Percentiles rank a stretch among this genome's conserved stretches.
These are phyloP conservation scores for Talinum fruticosum DNA, from an alignment of 148 eudicot species.

Conservation along the genomic window DNA sequence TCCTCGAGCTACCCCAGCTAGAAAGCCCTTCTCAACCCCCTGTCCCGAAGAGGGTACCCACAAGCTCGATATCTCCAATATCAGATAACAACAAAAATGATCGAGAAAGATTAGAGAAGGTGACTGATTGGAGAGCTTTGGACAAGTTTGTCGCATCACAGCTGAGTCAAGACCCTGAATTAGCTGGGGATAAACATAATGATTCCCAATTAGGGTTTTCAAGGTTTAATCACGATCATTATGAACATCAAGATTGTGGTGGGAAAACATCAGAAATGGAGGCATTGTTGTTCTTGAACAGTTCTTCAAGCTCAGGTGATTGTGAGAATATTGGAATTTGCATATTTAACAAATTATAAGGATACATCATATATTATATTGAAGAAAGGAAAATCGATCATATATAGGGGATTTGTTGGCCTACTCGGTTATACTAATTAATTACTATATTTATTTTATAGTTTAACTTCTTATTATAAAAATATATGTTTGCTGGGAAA, in stretches of 20 bases:
- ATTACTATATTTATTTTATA: neutral
- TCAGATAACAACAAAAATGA: conserved; percentile 27
- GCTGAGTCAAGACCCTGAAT: conserved; percentile 54
- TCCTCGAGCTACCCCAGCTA: conserved; percentile 75
- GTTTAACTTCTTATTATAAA: no score
- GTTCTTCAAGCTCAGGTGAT: conserved; percentile 36
- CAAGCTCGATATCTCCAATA: conserved; percentile 34
- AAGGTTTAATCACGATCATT: conserved; percentile 22
- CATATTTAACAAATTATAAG: conserved; percentile 23
- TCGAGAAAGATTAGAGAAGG: conserved; percentile 17
- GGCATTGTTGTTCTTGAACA: conserved; percentile 52
- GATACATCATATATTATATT: neutral
- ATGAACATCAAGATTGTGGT: conserved; percentile 17
- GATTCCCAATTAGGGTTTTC: conserved; percentile 22
- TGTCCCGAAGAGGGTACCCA: conserved; percentile 33
- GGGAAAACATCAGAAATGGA: conserved; percentile 31
- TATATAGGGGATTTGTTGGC: neutral
- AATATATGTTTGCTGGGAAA: neutral
- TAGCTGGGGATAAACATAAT: conserved; percentile 3
- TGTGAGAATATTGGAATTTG: conserved; percentile 59
- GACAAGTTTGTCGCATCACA: conserved; percentile 90
- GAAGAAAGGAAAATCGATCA: neutral
- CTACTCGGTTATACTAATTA: no score
- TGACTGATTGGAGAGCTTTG: conserved; percentile 77
- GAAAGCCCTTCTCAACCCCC: conserved; percentile 65